A percentile compares a stretch with the other conserved stretches of the same genome.
These are phyloP conservation scores for Musa beccarii DNA, from an alignment of 176 grass and related monocot genomes.

Conservation along the genomic window DNA sequence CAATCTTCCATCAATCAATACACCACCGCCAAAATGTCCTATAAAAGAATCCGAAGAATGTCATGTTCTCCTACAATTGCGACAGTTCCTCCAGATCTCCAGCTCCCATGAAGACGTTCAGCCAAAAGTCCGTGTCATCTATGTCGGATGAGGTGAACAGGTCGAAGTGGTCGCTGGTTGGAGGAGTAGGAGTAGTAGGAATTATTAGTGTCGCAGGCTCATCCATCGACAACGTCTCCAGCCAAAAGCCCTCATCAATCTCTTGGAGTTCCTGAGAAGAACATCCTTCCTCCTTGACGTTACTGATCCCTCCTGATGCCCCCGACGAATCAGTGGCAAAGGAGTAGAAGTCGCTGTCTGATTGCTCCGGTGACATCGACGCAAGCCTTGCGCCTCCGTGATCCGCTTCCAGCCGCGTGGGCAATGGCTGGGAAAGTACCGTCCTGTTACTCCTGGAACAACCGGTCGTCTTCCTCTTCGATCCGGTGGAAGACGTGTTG, in stretches of 20 bases:
- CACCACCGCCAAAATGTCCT: too few species aligned
- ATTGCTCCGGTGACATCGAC: background rate
- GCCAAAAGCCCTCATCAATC: conserved; percentile 50
- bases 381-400: background rate
- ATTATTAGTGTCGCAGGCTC: conserved; percentile 4
- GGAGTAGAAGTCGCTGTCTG: conserved; percentile 1
- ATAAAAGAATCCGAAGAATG: too few species aligned
- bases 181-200: background rate
- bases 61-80: background rate
- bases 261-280: conserved; percentile 15
- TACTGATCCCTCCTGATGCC: background rate
- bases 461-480: background rate
- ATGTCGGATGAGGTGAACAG: conserved; percentile 10
- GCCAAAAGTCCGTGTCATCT: conserved; percentile 63
- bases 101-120: conserved; percentile 33
- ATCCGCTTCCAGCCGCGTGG: background rate
- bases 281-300: conserved; percentile 31
- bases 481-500: background rate
- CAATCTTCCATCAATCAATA: too few species aligned
- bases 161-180: background rate
- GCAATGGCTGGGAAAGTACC: too few species aligned
- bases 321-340: background rate
- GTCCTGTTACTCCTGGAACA: too few species aligned
- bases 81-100: conserved; percentile 34
- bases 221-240: conserved; percentile 16